Percentiles rank a stretch among this genome's conserved stretches.
Conservation (phyloP, 2,329 filamentous ascomycete species). For the Bipolaris victoriae region DNA sequence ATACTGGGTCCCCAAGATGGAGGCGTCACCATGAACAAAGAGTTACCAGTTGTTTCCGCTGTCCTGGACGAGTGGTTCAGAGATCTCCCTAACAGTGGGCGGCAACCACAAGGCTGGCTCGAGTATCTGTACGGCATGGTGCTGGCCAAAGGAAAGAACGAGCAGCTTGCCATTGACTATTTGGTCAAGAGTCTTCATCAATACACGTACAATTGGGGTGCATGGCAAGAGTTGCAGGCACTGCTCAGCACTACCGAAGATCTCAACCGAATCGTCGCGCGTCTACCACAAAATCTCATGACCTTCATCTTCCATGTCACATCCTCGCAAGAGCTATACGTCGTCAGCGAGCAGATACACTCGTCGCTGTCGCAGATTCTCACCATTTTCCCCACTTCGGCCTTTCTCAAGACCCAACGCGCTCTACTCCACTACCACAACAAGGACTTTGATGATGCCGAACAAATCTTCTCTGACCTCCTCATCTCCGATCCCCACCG, state of each 20-base stretch:
- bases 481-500: slow-evolving; percentile 70
- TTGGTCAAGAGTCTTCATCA: slow-evolving; percentile 86
- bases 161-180: slow-evolving; percentile 81
- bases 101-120: slow-evolving; percentile 83
- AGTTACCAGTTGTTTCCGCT: slow-evolving; percentile 75
- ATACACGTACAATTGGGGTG: slow-evolving; percentile 96
- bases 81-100: slow-evolving; percentile 64
- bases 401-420: slow-evolving; percentile 88
- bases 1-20: slow-evolving; percentile 92
- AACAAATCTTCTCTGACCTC: slow-evolving; percentile 70
- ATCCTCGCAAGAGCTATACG: slow-evolving; percentile 89
- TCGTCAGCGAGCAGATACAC: slow-evolving; percentile 77
- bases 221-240: slow-evolving; percentile 89
- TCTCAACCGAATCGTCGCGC: slow-evolving; percentile 73
- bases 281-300: slow-evolving; percentile 87
- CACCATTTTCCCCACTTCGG: slow-evolving; percentile 82
- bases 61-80: slow-evolving; percentile 83
- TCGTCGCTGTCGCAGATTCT: slow-evolving; percentile 78
- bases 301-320: slow-evolving; percentile 93
- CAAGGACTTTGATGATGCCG: slow-evolving; percentile 73
- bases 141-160: slow-evolving; percentile 87
- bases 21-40: slow-evolving; percentile 82
- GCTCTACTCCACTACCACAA: slow-evolving; percentile 89
- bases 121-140: slow-evolving; percentile 93
- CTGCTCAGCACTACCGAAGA: slow-evolving; percentile 82